These are phyloP conservation scores for Trichoderma sp. DNA, from an alignment of 2,329 filamentous ascomycete species.

Conservation along the genomic window DNA sequence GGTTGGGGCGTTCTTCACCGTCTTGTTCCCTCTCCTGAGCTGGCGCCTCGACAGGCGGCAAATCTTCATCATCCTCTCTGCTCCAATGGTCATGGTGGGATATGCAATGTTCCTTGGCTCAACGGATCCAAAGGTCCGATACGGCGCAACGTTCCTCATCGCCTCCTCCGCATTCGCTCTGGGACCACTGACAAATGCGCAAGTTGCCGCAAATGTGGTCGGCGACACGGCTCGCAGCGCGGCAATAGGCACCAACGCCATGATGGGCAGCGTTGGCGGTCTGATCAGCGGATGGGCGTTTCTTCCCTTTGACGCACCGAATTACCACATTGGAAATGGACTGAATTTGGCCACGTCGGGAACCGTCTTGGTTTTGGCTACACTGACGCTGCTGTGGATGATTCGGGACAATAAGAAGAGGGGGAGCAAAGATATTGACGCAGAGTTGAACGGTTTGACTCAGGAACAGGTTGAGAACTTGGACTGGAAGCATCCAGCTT, in stretches of 20 bases:
- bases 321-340: slow-evolving; percentile 73
- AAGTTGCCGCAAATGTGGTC: slow-evolving; percentile 71
- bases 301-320: slow-evolving; percentile 63
- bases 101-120: slow-evolving; percentile 72
- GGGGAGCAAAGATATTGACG: slow-evolving; percentile 38
- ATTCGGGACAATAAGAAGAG: slow-evolving; percentile 58
- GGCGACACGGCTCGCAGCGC: slow-evolving; percentile 70
- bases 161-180: slow-evolving; percentile 65
- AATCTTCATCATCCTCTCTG: slow-evolving; percentile 62
- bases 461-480: slow-evolving; percentile 60
- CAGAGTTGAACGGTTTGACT: slow-evolving; percentile 57
- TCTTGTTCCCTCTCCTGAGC: slow-evolving; percentile 63
- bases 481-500: slow-evolving; percentile 69
- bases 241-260: slow-evolving; percentile 68
- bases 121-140: slow-evolving; percentile 56
- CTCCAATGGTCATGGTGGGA: slow-evolving; percentile 68
- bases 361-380: slow-evolving; percentile 55
- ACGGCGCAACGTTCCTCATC: slow-evolving; percentile 72
- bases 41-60: slow-evolving; percentile 64
- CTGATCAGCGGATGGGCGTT: slow-evolving; percentile 69
- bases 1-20: slow-evolving; percentile 68
- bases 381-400: slow-evolving; percentile 62
- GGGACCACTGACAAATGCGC: slow-evolving; percentile 67
- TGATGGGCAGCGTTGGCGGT: slow-evolving; percentile 75
- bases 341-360: slow-evolving; percentile 65